Evolutionary conservation across 2,329 filamentous ascomycete species (phyloP).

Genomic region (Claviceps africana): DNA sequence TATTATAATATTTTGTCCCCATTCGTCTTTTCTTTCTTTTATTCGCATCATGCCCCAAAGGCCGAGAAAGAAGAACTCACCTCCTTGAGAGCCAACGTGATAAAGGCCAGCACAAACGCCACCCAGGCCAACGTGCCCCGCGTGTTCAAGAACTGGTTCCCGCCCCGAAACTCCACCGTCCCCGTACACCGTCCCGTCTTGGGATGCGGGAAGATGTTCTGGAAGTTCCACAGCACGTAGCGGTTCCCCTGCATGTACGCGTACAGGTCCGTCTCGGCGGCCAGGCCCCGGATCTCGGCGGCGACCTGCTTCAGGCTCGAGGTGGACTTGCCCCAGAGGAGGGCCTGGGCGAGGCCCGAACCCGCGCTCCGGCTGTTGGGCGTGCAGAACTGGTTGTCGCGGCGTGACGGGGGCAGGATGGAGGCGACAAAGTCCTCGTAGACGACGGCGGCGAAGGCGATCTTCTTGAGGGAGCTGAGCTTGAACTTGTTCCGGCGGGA

Average conservation of each 20-base stretch:
- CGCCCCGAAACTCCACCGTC: constrained; percentile 26
- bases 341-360: constrained; percentile 16
- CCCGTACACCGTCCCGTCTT: constrained; percentile 24
- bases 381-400: constrained; percentile 23
- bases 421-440: constrained; percentile 22
- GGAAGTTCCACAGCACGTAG: constrained; percentile 27
- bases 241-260: constrained; percentile 25
- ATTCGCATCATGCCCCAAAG: too few relatives aligned
- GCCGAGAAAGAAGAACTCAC: too few relatives aligned
- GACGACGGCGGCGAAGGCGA: constrained; percentile 22
- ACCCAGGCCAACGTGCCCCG: constrained; percentile 25
- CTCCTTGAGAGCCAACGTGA: constrained; percentile 23
- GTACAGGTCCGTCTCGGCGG: constrained; percentile 18
- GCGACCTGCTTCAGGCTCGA: constrained; percentile 16
- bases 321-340: constrained; percentile 16
- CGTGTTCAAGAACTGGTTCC: constrained; percentile 24
- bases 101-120: constrained; percentile 24
- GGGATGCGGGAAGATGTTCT: constrained; percentile 24
- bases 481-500: constrained; percentile 21
- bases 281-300: constrained; percentile 13
- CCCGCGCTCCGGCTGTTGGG: constrained; percentile 19
- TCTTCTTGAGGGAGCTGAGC: constrained; percentile 20
- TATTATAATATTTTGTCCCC: too few relatives aligned
- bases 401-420: constrained; percentile 19
- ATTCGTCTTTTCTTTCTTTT: too few relatives aligned